phyloP scores from a whole-genome alignment of 2,329 filamentous ascomycete species.

The Stemphylium vesicarium region DNA sequence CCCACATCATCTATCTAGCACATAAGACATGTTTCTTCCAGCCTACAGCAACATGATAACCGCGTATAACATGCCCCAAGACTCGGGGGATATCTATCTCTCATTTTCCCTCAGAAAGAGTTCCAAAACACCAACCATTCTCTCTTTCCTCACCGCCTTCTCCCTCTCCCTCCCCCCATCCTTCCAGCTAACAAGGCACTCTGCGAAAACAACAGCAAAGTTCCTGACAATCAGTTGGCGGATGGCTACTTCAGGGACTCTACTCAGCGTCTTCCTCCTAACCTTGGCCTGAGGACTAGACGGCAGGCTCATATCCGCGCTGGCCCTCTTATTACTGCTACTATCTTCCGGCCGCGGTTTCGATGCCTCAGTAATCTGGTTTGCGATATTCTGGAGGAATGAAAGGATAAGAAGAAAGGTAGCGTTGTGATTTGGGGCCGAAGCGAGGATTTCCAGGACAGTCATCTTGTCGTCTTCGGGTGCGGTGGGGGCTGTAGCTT shows the following conservation, averaged over 20 bases:
- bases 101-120: conserved; percentile 62
- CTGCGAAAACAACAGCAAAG: conserved; percentile 70
- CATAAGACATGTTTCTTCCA: no score
- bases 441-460: conserved; percentile 75
- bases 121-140: conserved; percentile 71
- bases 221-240: conserved; percentile 65
- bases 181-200: conserved; percentile 64
- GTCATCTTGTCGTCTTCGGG: conserved; percentile 64
- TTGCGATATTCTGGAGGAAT: conserved; percentile 69
- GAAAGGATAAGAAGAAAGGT: conserved; percentile 86
- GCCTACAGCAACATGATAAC: no score
- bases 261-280: conserved; percentile 48
- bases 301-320: conserved; percentile 31
- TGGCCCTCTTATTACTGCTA: conserved; percentile 29
- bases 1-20: no score
- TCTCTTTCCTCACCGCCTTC: conserved; percentile 65
- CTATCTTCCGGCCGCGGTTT: conserved; percentile 26
- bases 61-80: no score
- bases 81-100: not conserved
- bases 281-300: conserved; percentile 46
- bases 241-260: conserved; percentile 59
- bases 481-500: conserved; percentile 49
- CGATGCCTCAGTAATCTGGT: conserved; percentile 55
- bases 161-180: conserved; percentile 61
- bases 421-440: conserved; percentile 78